phyloP scores from a whole-genome alignment of 805 yeast genomes.

The Ogataea sp. region DNA sequence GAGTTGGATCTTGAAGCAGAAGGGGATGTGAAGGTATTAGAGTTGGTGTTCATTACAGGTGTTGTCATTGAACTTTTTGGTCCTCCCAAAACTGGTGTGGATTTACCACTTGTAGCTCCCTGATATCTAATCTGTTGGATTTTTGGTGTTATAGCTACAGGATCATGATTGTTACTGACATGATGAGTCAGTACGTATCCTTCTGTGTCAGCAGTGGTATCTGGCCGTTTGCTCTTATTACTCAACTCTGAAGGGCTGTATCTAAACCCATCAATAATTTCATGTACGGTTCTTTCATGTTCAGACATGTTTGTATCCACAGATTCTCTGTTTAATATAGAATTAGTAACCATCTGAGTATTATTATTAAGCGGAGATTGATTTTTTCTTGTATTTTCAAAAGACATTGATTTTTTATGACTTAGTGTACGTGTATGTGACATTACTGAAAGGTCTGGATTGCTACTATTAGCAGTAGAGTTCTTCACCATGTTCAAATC shows the following conservation, averaged over 20 bases:
- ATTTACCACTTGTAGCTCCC: background rate
- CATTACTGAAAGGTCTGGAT: no score
- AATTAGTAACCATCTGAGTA: background rate
- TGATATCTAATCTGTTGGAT: background rate
- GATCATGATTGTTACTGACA: no score
- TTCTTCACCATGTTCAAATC: no score
- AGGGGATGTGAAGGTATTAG: no score
- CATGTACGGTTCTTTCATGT: slow-evolving; percentile 7
- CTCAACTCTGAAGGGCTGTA: background rate
- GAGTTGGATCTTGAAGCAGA: no score
- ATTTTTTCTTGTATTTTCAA: background rate
- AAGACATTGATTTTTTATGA: background rate
- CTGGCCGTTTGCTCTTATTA: no score
- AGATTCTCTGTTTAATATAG: background rate
- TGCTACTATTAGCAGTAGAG: no score
- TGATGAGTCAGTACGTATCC: background rate
- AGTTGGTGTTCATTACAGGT: no score
- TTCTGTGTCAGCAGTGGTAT: background rate
- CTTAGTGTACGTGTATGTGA: background rate
- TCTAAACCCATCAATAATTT: slow-evolving; percentile 8
- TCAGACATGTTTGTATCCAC: background rate
- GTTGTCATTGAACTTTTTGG: background rate
- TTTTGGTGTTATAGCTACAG: background rate
- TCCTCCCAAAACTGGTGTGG: background rate
- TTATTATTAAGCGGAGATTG: background rate